Conservation (phyloP, 768 basidiomycete genomes). For the Tylopilus plumbeoviolaceoides region DNA sequence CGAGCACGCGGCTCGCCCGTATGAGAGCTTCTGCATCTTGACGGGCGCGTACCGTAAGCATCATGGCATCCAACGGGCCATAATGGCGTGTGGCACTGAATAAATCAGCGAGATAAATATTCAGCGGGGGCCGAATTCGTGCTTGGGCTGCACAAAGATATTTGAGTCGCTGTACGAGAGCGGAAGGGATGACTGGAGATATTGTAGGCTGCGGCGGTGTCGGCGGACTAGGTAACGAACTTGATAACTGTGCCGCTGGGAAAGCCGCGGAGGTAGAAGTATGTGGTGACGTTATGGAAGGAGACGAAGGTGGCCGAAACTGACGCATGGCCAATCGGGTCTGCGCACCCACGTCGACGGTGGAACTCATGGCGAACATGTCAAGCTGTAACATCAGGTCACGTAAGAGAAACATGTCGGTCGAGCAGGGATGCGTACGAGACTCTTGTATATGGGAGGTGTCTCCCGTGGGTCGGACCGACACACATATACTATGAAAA, state of each 20-base stretch:
- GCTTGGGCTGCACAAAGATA: constrained; percentile 32
- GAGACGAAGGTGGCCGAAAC: constrained; percentile 27
- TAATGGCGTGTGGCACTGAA: constrained; percentile 74
- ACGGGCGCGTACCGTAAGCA: constrained; percentile 58
- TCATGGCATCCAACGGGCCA: constrained; percentile 60
- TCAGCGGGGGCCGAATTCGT: constrained; percentile 47
- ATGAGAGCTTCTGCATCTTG: constrained; percentile 65
- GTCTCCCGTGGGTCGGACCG: constrained; percentile 58
- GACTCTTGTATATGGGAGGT: constrained; percentile 57
- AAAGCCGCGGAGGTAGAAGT: constrained; percentile 27
- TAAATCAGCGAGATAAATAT: constrained; percentile 67
- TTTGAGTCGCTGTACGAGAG: constrained; percentile 29
- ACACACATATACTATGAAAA: constrained; percentile 73
- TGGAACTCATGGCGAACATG: constrained; percentile 73
- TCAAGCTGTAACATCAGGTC: constrained; percentile 50
- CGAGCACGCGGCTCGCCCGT: constrained; percentile 63
- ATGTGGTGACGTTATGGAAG: constrained; percentile 29
- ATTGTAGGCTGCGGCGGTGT: constrained; percentile 18
- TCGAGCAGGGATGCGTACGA: constrained; percentile 46
- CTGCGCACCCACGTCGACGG: constrained; percentile 46
- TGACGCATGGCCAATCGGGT: constrained; percentile 34
- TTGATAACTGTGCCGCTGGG: constrained; percentile 12
- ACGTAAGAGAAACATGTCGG: not conserved
- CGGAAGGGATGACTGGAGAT: constrained; percentile 29
- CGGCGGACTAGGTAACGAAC: constrained; percentile 21